Evolutionary conservation across 1,139 yeast genomes (phyloP).

Genomic region (Zygotorulaspora mrakii): DNA sequence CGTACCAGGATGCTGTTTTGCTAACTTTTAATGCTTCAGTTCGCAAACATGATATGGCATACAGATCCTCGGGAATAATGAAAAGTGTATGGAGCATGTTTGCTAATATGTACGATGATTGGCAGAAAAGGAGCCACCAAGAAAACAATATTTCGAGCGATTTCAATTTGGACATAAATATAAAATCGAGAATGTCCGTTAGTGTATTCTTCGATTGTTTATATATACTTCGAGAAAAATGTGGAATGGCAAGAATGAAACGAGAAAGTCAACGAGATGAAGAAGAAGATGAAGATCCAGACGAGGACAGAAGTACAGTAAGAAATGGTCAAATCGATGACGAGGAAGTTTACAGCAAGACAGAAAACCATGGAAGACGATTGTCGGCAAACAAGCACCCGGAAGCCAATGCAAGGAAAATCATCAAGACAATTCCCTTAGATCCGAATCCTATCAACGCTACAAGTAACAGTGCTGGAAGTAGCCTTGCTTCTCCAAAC

Average conservation of each 20-base stretch:
- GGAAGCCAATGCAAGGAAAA: conserved; percentile 66
- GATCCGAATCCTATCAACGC: conserved; percentile 72
- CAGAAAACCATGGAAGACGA: conserved; percentile 44
- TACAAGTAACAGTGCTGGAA: conserved; percentile 23
- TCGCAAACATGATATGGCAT: conserved; percentile 86
- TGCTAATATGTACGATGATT: conserved; percentile 40
- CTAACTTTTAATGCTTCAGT: conserved; percentile 77
- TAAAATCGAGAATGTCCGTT: conserved; percentile 83
- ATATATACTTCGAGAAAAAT: conserved; percentile 77
- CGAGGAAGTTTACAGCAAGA: conserved; percentile 14
- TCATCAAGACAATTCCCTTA: conserved; percentile 71
- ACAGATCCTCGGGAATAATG: conserved; percentile 90
- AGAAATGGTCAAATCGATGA: conserved; percentile 16
- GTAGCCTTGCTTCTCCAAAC: conserved; percentile 21
- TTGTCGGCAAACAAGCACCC: conserved; percentile 56
- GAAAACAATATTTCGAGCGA: conserved; percentile 21
- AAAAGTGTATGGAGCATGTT: conserved; percentile 89
- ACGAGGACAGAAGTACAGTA: conserved; percentile 32
- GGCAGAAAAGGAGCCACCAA: conserved; percentile 30
- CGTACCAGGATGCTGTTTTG: conserved; percentile 66
- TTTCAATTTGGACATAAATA: conserved; percentile 46
- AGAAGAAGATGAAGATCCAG: conserved; percentile 25
- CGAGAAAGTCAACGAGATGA: conserved; percentile 30
- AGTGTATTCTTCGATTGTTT: conserved; percentile 88
- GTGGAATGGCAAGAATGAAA: conserved; percentile 69